Evolutionary conservation across 176 grass and related monocot species (phyloP).

Genomic region (Ampelocalamus luodianensis): DNA sequence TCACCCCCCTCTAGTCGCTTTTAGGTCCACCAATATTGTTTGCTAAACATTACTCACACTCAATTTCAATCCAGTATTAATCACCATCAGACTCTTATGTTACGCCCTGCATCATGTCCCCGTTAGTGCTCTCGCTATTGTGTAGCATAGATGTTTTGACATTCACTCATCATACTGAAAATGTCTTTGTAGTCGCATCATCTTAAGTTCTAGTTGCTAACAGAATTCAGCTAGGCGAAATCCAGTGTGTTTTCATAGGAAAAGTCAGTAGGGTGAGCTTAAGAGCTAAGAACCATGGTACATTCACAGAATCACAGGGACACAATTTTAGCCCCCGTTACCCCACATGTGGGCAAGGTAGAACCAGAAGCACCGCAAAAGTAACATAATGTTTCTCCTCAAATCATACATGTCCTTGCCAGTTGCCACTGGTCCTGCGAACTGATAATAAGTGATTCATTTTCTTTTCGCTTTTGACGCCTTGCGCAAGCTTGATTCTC

Average conservation of each 20-base stretch:
- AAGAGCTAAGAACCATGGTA: background rate
- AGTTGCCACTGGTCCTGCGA: slow-evolving; percentile 33
- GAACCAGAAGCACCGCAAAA: slow-evolving; percentile 35
- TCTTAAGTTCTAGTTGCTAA: background rate
- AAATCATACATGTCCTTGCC: slow-evolving; percentile 30
- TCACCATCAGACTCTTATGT: background rate
- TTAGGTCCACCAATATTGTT: too few relatives aligned
- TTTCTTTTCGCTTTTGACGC: slow-evolving; percentile 51
- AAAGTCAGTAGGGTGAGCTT: slow-evolving; percentile 3
- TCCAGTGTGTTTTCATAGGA: background rate
- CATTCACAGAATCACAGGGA: slow-evolving; percentile 25
- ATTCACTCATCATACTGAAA: background rate
- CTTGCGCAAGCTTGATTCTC: slow-evolving; percentile 88
- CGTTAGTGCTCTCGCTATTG: too few relatives aligned
- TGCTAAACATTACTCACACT: background rate
- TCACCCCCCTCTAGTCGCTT: too few relatives aligned
- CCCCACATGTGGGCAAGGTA: slow-evolving; percentile 38
- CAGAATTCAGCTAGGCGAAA: too few relatives aligned
- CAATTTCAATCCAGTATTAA: background rate
- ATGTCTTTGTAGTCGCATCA: background rate
- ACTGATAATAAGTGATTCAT: slow-evolving; percentile 25
- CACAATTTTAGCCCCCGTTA: background rate
- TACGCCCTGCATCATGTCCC: background rate
- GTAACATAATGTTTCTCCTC: slow-evolving; percentile 13
- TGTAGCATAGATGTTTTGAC: background rate